Base-by-base conservation (phyloP, 2,329 filamentous ascomycete species). In the Stachybotrys chartarum region DNA sequence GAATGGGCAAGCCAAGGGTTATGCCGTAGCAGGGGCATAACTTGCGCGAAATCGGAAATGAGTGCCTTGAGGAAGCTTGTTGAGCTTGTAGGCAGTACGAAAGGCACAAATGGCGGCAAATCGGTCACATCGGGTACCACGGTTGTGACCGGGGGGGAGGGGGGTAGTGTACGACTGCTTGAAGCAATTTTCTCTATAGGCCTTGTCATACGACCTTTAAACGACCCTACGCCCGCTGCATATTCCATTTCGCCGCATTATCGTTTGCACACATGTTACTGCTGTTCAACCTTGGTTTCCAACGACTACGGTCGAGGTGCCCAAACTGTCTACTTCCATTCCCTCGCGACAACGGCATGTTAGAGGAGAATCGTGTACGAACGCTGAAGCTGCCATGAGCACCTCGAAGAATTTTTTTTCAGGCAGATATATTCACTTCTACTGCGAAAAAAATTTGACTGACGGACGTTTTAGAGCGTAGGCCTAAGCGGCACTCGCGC, bases 401-500 rank as follows among this genome's bases (percentile, higher is more conserved):
- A 44, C 17, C 18, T 24, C 8, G 50, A 44, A 44, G 31, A n/a
- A 24, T 44, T 14, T 52, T 16, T 16, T 30, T n/a, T 6, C 44
- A 32, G 12, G 50, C 30, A 52, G 18, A 44, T 42, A 12, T 14
- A 42, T 44, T 46, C 30, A 2, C 7, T n/a, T 1, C 2, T 6
- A 31, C n/a, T n/a, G 42, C 2, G 17, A 54, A 3, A 1, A 7
- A 17, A 18, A 18, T 24, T 11, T 32, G 8, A 60, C 62, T 6
- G 62, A 64, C 6, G 59, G 61, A 6, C 61, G 62, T 6, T 32
- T 52, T 14, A 61, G 61, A 7, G 62, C 61, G 6, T 73, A 69
- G 70, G 58, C 62, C 1, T 70, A 72, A 51, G 68, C 66, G 0
- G 49, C 65, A 0, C 63, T 70, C 57, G 64, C 63, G 17, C 74